These are phyloP conservation scores for Populus simonii DNA, from an alignment of 345 rosid genomes.

Conservation along the genomic window DNA sequence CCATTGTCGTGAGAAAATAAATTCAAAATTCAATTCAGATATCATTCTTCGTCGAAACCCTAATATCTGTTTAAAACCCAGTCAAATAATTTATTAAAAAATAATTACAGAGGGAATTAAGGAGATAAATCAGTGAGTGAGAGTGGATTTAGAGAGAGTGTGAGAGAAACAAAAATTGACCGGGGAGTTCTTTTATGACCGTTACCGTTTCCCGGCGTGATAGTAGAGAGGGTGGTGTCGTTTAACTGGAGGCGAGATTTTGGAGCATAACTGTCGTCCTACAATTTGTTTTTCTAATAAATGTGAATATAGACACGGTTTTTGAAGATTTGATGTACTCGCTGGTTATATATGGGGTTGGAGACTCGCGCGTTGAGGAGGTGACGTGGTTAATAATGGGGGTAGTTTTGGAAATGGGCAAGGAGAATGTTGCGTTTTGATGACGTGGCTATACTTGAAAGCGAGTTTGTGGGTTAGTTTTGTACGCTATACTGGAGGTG, in stretches of 20 bases:
- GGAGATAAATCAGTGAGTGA: neutral
- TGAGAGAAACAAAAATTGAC: neutral
- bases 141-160: neutral
- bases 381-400: constrained; percentile 1
- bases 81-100: neutral
- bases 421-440: neutral
- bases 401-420: constrained; percentile 8
- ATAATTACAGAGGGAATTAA: neutral
- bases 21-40: constrained; percentile 26
- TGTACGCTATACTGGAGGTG: neutral
- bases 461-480: constrained; percentile 14
- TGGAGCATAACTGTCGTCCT: constrained; percentile 50
- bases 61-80: constrained; percentile 5
- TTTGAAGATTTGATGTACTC: constrained; percentile 17
- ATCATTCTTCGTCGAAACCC: constrained; percentile 34
- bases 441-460: constrained; percentile 16
- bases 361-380: constrained; percentile 19
- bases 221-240: constrained; percentile 14
- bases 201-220: constrained; percentile 42
- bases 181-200: constrained; percentile 34
- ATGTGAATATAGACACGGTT: constrained; percentile 1
- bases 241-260: constrained; percentile 36
- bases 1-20: constrained; percentile 36
- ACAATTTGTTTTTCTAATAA: neutral
- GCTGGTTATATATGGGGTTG: constrained; percentile 5